Base-by-base conservation (phyloP, 2,329 filamentous ascomycete species). In the Nannizzia gypsea region DNA sequence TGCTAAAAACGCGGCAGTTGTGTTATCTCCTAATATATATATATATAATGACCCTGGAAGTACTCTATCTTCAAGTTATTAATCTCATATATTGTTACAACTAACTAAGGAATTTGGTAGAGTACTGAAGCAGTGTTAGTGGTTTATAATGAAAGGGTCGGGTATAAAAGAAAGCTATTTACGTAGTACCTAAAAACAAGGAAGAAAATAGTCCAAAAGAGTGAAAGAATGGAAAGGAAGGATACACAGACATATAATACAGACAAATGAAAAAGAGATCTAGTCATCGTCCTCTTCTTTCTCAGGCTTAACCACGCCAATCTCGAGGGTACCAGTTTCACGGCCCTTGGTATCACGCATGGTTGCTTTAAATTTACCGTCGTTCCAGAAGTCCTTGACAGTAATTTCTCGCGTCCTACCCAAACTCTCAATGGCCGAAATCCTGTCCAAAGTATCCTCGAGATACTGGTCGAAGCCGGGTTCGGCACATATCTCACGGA, bases 381-480 rank as follows among this genome's bases (percentile, higher is more conserved):
- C 85, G 34, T 91, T 78, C 68, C 93, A 92, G 42, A 97, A 78
- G 72, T 97, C 93, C 77, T 99, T 99, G 64, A 95, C 88, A 1
- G 95, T 95, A 58, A 99, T 72, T 74, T 99, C 93, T 63, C 92
- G 84, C n/a, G 93, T 99, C 63, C 93, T 81, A 38, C 91, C 92
- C 63, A 99, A 79, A 68, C 86, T 91, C 78, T 99, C 93, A 70
- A 99, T 99, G 64, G 87, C 91, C n/a, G 80, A 76, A 65, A 99
- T 99, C 22, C 93, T 82, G 61, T 92, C 82, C 24, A 96, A 77
- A 0, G 93, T 97, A 2, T 81, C 85, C 63, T 95, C 85, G 15
- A 99, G 76, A 70, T 90, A 86, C 64, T 91, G 78, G 24, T 90
- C 84, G 71, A 99, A 99, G 4, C 88, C 88, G 3, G 83, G 81